Evolutionary conservation across 495 filamentous ascomycete genomes (phyloP), one percentile per base, ranked within the genome.

Genomic region (Penicillium nucicola): DNA sequence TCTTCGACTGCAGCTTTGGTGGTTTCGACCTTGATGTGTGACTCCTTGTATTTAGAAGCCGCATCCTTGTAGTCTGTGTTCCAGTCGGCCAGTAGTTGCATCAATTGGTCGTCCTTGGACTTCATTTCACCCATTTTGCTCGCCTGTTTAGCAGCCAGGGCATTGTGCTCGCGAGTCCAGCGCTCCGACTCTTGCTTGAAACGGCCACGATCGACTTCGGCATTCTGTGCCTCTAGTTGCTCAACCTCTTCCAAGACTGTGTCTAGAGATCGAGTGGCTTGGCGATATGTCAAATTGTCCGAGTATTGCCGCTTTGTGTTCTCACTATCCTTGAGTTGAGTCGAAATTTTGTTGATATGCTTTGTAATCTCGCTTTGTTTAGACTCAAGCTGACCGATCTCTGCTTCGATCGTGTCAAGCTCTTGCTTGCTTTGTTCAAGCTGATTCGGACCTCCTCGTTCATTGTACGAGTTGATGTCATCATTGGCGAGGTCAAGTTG

Each of bases 1-100:
- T 99, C 93, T 49, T 93, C 90, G 32, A 93, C 86, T 10, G 89
- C 92, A 0, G 90, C 91, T 65, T 92, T 95, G 23, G 90, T 96
- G 0, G 90, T 92, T 66, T 95, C 89, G 2, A 96, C 89, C 53
- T 87, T 87, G 74, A 97, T 89, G 61, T 96, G 87, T 0, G 85
- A 77, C 68, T 96, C 89, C 57, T 89, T 89, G 71, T 89, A 97
- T 54, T 89, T 86, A 25, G 73, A 60, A n/a, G 83, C 82, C 14
- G 92, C 90, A 62, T 89, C 81, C 58, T 90, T 84, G 72, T 95
- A 96, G 39, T 96, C 88, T 3, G 83, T 84, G 15, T 90, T 79
- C 81, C 86, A 99, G 51, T 97, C 90, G 5, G 76, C 69, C 13
- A 87, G 58, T 11, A 92, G 75, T 34, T 85, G 77, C 47, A 62